phyloP scores from a whole-genome alignment of 2,329 filamentous ascomycete species.

The Epichloe brachyelytri region DNA sequence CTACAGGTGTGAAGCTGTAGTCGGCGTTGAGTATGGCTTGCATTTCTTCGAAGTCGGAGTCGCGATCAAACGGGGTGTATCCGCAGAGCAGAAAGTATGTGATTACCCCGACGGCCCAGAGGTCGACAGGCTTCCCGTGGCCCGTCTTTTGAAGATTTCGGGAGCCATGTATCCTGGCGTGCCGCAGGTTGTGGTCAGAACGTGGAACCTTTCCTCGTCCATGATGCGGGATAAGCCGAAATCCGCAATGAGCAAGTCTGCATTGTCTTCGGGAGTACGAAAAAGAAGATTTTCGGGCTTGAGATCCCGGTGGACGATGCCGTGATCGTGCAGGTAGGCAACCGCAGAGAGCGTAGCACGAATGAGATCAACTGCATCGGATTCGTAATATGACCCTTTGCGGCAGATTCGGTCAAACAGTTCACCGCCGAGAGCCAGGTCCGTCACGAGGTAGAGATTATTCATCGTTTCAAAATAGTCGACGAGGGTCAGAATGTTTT shows the following conservation, averaged over 20 bases:
- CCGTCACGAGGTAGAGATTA: conserved; percentile 95
- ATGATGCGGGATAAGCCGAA: conserved; percentile 94
- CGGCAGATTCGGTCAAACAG: conserved; percentile 97
- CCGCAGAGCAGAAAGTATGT: conserved; percentile 97
- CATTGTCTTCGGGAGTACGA: conserved; percentile 93
- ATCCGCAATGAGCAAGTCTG: conserved; percentile 91
- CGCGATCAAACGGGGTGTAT: conserved; percentile 95
- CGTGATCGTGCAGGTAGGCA: conserved; percentile 94
- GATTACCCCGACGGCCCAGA: conserved; percentile 97
- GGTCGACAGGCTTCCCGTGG: conserved; percentile 93
- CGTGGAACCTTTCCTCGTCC: conserved; percentile 98
- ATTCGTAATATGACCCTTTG: conserved; percentile 97
- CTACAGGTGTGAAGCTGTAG: conserved; percentile 85
- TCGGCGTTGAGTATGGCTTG: conserved; percentile 94
- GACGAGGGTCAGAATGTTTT: conserved; percentile 93
- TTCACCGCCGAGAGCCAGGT: conserved; percentile 90
- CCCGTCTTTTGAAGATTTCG: conserved; percentile 99
- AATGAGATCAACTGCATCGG: conserved; percentile 89
- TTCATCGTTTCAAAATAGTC: conserved; percentile 99
- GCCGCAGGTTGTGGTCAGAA: conserved; percentile 92
- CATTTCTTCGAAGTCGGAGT: conserved; percentile 98
- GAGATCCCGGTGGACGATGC: conserved; percentile 93
- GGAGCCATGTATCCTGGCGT: conserved; percentile 99
- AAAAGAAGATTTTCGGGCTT: conserved; percentile 97
- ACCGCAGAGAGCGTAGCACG: conserved; percentile 93